phyloP scores from a whole-genome alignment of 768 basidiomycete genomes.

The Leccinum ochraceum region DNA sequence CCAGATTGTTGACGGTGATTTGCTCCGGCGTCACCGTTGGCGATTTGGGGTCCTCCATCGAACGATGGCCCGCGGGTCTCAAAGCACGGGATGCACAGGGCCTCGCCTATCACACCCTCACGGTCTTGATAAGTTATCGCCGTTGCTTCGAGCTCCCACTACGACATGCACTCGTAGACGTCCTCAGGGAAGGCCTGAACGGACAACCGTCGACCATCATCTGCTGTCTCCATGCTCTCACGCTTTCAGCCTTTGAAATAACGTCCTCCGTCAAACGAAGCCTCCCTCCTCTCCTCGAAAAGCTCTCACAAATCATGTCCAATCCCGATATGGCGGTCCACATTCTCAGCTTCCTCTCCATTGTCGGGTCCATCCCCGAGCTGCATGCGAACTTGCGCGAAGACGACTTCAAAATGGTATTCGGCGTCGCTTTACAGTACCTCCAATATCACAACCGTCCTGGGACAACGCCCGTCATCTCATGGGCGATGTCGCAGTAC shows the following conservation, averaged over 20 bases:
- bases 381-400: conserved; percentile 92
- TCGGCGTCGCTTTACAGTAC: conserved; percentile 92
- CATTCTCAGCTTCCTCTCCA: conserved; percentile 87
- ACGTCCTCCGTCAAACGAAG: conserved; percentile 77
- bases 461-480: conserved; percentile 57
- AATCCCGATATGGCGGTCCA: conserved; percentile 94
- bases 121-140: conserved; percentile 86
- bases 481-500: conserved; percentile 89
- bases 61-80: conserved; percentile 58
- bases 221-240: conserved; percentile 86
- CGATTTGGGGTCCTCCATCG: conserved; percentile 55
- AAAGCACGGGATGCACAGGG: conserved; percentile 85
- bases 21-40: conserved; percentile 65
- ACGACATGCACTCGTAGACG: conserved; percentile 71
- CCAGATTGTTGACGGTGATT: conserved; percentile 61
- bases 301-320: conserved; percentile 92
- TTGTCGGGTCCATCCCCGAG: conserved; percentile 77
- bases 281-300: conserved; percentile 79
- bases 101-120: conserved; percentile 82
- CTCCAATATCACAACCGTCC: conserved; percentile 85
- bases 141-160: conserved; percentile 70
- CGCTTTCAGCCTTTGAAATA: conserved; percentile 86
- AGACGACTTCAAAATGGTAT: conserved; percentile 88
- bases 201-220: conserved; percentile 78
- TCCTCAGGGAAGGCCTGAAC: conserved; percentile 67